Percentiles rank a stretch among this genome's conserved stretches.
phyloP scores from a whole-genome alignment of 2,329 filamentous ascomycete species.

The Monilinia laxa region DNA sequence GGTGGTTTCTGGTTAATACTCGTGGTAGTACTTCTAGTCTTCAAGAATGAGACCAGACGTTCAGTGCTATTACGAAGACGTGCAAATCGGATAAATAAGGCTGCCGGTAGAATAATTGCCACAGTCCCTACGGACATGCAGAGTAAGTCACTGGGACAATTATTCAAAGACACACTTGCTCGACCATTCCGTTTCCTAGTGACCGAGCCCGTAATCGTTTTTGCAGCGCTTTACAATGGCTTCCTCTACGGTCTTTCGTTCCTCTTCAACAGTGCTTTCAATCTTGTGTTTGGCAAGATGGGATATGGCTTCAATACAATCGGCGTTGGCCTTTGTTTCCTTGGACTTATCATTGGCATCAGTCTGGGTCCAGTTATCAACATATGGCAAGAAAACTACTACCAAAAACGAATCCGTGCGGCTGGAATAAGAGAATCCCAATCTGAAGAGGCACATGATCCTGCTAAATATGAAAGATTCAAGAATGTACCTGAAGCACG shows the following conservation, averaged over 20 bases:
- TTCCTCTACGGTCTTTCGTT: conserved; percentile 59
- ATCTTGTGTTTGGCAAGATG: conserved; percentile 47
- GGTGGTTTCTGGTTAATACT: conserved; percentile 27
- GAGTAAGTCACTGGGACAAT: conserved; percentile 16
- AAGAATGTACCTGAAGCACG: conserved; percentile 45
- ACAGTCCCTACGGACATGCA: conserved; percentile 15
- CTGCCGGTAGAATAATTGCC: not conserved
- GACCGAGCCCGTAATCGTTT: conserved; percentile 60
- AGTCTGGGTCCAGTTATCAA: conserved; percentile 45
- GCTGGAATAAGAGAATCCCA: conserved; percentile 23
- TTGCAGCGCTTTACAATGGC: conserved; percentile 59
- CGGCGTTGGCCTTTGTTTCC: conserved; percentile 45
- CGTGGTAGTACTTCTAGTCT: conserved; percentile 15
- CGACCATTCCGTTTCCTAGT: conserved; percentile 54
- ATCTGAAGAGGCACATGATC: conserved; percentile 5
- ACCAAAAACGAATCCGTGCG: conserved; percentile 46
- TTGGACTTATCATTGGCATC: conserved; percentile 44
- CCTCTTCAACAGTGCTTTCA: conserved; percentile 43
- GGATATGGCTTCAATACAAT: conserved; percentile 46
- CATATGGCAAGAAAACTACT: conserved; percentile 38
- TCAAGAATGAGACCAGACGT: conserved; percentile 25
- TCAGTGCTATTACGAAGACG: conserved; percentile 21
- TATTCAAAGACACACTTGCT: conserved; percentile 24
- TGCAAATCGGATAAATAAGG: conserved; percentile 12
- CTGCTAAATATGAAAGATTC: conserved; percentile 32